Base-by-base conservation (phyloP, 1,139 yeast genomes). In the Magnusiomyces paraingens region DNA sequence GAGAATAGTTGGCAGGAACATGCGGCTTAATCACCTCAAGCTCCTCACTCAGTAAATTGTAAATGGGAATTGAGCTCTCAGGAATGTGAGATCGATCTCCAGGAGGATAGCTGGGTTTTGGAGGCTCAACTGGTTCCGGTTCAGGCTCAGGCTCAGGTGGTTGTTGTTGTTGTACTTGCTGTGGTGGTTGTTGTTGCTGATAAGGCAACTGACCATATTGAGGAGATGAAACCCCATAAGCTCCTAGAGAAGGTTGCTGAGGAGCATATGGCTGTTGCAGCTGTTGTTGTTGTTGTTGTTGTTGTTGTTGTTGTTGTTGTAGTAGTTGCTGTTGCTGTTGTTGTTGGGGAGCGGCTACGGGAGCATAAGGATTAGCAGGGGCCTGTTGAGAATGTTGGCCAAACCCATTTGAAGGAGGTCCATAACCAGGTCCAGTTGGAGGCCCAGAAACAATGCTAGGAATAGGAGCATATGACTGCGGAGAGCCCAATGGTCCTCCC, bases 61-160 rank as follows among this genome's bases (percentile, higher is more conserved):
- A 82, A 51, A 93, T 81, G n/a, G 84, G 83, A 58, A 70, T 65
- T 1, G 83, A 77, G 10, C 74, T 75, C 3, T 72, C 78, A 1
- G 90, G 80, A 58, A 88, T 84, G 64, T 84, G 93, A 1, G 79
- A 69, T 63, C 91, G 78, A 66, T 85, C 93, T 32, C 91, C 93
- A 11, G 80, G 66, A 42, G 91, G 89, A 64, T 79, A 74, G 60
- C 75, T 79, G 15, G 75, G 71, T 52, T 67, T 62, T 15, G 61
- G 61, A 35, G 64, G 64, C n/a, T 59, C 66, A n/a, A 66, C 65
- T 17, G 67, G 66, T 14, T 68, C 65, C 14, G 55, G 58, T 12
- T 50, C 58, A 3, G 59, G 63, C 40, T 53, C 64, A 6, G 66
- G 62, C 5, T 69, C 64, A 42, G 58, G 55, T 50, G 50, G 58